Percentiles rank a stretch among this genome's conserved stretches.
phyloP scores from a whole-genome alignment of 139 green algal species.

The Zygnema cylindricum region DNA sequence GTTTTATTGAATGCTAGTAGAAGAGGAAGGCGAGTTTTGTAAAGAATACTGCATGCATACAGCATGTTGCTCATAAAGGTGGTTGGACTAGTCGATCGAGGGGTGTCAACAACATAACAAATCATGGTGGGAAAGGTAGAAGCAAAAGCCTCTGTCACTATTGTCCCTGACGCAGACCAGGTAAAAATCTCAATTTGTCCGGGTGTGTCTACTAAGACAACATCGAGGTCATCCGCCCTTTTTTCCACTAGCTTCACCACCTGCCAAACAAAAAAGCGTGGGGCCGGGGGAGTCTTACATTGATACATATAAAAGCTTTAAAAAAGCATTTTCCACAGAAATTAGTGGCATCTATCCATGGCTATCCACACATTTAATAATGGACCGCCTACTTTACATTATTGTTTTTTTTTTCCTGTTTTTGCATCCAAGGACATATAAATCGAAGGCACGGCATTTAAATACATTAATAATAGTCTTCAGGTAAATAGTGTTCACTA shows the following conservation, averaged over 20 bases:
- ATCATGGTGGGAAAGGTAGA: conserved; percentile 87
- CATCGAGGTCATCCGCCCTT: conserved; percentile 64
- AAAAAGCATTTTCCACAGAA: no score
- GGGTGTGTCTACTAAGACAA: conserved; percentile 93
- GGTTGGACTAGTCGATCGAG: conserved; percentile 69
- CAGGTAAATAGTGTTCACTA: no score
- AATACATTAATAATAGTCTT: no score
- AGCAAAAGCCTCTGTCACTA: conserved; percentile 94
- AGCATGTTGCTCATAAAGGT: conserved; percentile 99
- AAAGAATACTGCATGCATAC: conserved; percentile 90
- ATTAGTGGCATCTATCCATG: no score
- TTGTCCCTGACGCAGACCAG: conserved; percentile 88
- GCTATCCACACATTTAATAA: no score
- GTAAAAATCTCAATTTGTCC: conserved; percentile 99
- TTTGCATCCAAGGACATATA: no score
- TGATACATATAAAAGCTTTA: no score
- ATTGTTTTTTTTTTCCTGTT: no score
- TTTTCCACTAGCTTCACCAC: conserved; percentile 47
- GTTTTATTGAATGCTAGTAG: conserved; percentile 98
- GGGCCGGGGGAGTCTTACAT: no score
- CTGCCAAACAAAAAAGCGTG: no score
- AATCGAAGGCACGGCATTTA: no score
- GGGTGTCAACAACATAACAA: conserved; percentile 92
- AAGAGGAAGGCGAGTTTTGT: conserved; percentile 94
- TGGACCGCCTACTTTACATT: no score